Base-by-base conservation (phyloP, 768 basidiomycete species). In the Hericium coralloides region DNA sequence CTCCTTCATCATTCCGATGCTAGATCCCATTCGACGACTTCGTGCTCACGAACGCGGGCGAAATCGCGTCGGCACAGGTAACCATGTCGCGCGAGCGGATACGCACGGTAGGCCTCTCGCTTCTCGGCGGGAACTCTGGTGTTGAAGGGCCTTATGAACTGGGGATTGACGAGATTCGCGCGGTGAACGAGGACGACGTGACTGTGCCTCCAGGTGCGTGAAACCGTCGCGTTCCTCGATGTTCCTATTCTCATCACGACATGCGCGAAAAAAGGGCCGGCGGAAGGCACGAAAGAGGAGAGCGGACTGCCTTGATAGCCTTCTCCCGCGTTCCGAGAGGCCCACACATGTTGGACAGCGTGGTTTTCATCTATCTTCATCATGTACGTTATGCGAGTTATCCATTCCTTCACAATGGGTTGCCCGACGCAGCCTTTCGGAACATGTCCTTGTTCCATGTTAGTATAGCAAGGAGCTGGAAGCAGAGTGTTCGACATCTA, bases 21-120 rank as follows among this genome's bases (percentile, higher is more conserved):
- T 48, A 95, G 89, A 83, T 98, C 54, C 93, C 95, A 0, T 85
- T 98, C 65, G 70, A 77, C 41, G 81, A 76, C 57, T 92, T 92
- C 60, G 79, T 88, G 47, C 74, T 85, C 50, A 90, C 89, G 15
- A 89, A 89, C 57, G 75, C 79, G 0, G 89, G 89, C 0, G 81
- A 89, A 65, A 68, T 89, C 55, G 79, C 86, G 2, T 76, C 82
- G 52, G 76, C 79, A 37, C 87, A 91, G 61, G 82, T 94, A 23
- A 70, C 70, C 45, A 94, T 98, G 86, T 78, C 82, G 66, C 78
- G 81, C 14, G 84, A 89, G 52, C 81, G 79, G 48, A 72, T 98
- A 15, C 79, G 87, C 51, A 89, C 89, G 5, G 76, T 98, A 17
- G 94, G 94, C 1, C 86, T 98, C 38, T 91, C 91, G 1, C 71